Base-by-base conservation (phyloP, 2,329 filamentous ascomycete species). In the Cadophora sp. region DNA sequence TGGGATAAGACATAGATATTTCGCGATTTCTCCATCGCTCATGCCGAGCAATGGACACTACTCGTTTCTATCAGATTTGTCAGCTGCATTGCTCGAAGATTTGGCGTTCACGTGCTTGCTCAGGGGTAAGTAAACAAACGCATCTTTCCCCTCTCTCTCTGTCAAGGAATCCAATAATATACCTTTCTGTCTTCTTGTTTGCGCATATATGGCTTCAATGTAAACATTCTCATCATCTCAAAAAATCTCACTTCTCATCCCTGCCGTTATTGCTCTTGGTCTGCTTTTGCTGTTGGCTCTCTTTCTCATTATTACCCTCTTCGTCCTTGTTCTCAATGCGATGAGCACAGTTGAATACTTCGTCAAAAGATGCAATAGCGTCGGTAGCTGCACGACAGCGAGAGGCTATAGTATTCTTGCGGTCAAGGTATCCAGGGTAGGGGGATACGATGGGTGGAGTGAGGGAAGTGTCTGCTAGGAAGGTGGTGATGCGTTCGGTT, bases 41-140 rank as follows among this genome's bases (percentile, higher is more conserved):
- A 19, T 29, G 26, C 1, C 7, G 14, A 12, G 37, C 6, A 12
- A 40, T 34, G 31, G 31, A 34, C n/a, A n/a, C n/a, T n/a, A n/a
- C n/a, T n/a, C n/a, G n/a, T n/a, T n/a, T n/a, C n/a, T 55, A n/a
- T 55, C n/a, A 1, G 26, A 4, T 3, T 31, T 19, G 51, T 55
- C 51, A 55, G 51, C 26, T 16, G 14, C 12, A 19, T 29, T 4
- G 26, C 34, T 37, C 34, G 34, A 9, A 1, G 24, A 19, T 55
- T 11, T 22, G 4, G 26, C 24, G 24, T 55, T 55, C 51, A 55
- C 27, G 27, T 55, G 26, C 51, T 31, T 4, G 1, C 5, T 55
- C 51, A 55, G 51, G 51, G 51, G 51, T 55, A 55, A 55, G 51
- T 31, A 55, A 55, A 55, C 51, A 55, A 48, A 48, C 43, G 22